These are phyloP conservation scores for Ogataea trehalophila DNA, from an alignment of 805 yeast genomes.

Conservation along the genomic window DNA sequence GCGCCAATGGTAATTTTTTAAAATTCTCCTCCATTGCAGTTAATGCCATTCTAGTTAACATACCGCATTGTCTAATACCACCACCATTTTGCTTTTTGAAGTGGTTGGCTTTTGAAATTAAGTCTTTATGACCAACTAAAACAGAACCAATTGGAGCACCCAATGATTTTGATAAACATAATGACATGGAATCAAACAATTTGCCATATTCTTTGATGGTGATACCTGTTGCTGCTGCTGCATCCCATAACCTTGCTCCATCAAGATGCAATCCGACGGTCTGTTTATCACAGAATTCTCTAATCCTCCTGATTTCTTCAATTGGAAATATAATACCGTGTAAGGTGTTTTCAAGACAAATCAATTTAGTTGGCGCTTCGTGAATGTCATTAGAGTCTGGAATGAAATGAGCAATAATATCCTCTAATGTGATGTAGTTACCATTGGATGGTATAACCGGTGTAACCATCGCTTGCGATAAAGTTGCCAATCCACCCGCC, in stretches of 20 bases:
- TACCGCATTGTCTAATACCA: conserved; percentile 85
- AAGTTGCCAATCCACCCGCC: conserved; percentile 86
- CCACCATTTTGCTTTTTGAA: conserved; percentile 92
- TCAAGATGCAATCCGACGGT: conserved; percentile 72
- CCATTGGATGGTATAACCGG: conserved; percentile 81
- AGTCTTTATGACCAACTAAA: conserved; percentile 59
- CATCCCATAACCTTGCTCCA: conserved; percentile 95
- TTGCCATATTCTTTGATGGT: conserved; percentile 66
- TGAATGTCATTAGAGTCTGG: conserved; percentile 82
- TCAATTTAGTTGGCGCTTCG: conserved; percentile 79
- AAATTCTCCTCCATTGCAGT: conserved; percentile 72
- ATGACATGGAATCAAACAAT: conserved; percentile 81
- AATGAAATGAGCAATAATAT: conserved; percentile 54
- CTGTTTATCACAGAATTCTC: conserved; percentile 60
- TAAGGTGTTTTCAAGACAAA: conserved; percentile 83
- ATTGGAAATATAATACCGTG: conserved; percentile 79
- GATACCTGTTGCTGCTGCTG: conserved; percentile 69
- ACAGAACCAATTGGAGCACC: conserved; percentile 95
- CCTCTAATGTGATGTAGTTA: conserved; percentile 71
- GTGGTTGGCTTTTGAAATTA: conserved; percentile 71
- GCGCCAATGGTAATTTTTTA: conserved; percentile 46
- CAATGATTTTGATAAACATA: conserved; percentile 82
- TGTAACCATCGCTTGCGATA: conserved; percentile 88
- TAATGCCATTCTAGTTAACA: conserved; percentile 76
- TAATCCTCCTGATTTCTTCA: conserved; percentile 69